Conservation (phyloP, 1,284 basidiomycete species). For the Tetrapyrgos nigripes region DNA sequence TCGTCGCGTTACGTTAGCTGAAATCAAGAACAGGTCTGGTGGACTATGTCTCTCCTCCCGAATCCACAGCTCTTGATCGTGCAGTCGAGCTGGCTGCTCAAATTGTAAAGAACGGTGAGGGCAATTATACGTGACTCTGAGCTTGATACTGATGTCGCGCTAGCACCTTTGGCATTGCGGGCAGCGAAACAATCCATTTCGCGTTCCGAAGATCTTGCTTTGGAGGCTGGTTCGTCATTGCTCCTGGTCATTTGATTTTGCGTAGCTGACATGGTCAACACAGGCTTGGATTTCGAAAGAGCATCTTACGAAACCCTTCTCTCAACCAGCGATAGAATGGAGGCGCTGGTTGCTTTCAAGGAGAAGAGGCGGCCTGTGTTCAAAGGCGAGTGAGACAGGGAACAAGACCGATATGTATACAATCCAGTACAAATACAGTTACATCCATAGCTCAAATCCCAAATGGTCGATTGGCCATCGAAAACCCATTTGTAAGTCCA, state of each 20-base stretch:
- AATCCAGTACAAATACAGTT: constrained; percentile 21
- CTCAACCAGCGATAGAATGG: constrained; percentile 78
- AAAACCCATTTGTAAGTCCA: constrained; percentile 59
- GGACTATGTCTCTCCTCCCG: constrained; percentile 75
- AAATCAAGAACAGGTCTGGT: constrained; percentile 63
- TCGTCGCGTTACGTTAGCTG: constrained; percentile 12
- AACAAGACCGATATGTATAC: constrained; percentile 29
- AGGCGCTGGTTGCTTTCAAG: constrained; percentile 89
- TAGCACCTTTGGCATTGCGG: constrained; percentile 87
- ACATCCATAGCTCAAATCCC: constrained; percentile 21
- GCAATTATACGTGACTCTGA: no score
- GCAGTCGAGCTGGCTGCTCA: constrained; percentile 69
- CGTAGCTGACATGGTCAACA: constrained; percentile 19
- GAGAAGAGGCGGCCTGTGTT: constrained; percentile 89
- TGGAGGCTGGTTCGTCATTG: constrained; percentile 69
- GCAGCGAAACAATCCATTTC: constrained; percentile 92
- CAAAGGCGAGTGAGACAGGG: constrained; percentile 71
- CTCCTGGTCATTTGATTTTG: background rate
- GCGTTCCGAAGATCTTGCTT: constrained; percentile 75
- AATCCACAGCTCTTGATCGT: constrained; percentile 66
- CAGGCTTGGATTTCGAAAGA: constrained; percentile 89
- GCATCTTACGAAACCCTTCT: constrained; percentile 88
- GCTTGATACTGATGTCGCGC: constrained; percentile 13
- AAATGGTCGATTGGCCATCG: constrained; percentile 44
- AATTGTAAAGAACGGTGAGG: constrained; percentile 75